phyloP scores from a whole-genome alignment of 768 basidiomycete genomes.

The Pleurotus ostreatus region DNA sequence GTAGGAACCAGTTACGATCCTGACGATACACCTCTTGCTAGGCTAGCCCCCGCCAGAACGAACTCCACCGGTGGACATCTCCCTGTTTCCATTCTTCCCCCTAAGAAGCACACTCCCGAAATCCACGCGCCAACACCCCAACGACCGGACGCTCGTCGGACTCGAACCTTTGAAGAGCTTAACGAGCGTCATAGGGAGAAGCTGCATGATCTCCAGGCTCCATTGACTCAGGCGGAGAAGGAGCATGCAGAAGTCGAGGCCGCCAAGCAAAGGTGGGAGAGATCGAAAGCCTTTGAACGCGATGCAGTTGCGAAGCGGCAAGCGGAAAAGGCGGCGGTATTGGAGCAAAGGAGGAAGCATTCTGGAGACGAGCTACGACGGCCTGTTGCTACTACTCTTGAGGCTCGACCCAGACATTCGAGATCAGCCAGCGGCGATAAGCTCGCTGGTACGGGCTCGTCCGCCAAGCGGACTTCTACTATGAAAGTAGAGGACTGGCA shows the following conservation, averaged over 20 bases:
- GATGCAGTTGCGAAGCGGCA: constrained; percentile 70
- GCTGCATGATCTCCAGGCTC: constrained; percentile 77
- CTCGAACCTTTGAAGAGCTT: constrained; percentile 83
- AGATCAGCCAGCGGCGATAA: constrained; percentile 62
- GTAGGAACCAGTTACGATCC: constrained; percentile 24
- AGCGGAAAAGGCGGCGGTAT: constrained; percentile 59
- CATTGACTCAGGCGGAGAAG: constrained; percentile 75
- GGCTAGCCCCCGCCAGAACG: constrained; percentile 20
- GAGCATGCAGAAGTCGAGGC: constrained; percentile 72
- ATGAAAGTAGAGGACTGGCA: constrained; percentile 88
- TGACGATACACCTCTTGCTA: constrained; percentile 42
- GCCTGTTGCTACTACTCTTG: constrained; percentile 22
- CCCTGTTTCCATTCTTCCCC: constrained; percentile 45
- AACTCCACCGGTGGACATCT: constrained; percentile 25
- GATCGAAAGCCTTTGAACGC: constrained; percentile 68
- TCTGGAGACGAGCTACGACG: constrained; percentile 36
- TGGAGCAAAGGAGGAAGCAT: constrained; percentile 40
- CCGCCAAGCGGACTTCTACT: constrained; percentile 64
- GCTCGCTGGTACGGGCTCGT: constrained; percentile 33
- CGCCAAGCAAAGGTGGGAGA: constrained; percentile 83
- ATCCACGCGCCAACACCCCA: constrained; percentile 46
- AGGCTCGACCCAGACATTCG: constrained; percentile 36
- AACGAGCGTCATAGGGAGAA: constrained; percentile 83
- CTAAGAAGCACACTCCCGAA: constrained; percentile 32
- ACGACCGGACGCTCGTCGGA: constrained; percentile 42